Base-by-base conservation (phyloP, 441 rosid genomes). In the Macaranga tanarius region DNA sequence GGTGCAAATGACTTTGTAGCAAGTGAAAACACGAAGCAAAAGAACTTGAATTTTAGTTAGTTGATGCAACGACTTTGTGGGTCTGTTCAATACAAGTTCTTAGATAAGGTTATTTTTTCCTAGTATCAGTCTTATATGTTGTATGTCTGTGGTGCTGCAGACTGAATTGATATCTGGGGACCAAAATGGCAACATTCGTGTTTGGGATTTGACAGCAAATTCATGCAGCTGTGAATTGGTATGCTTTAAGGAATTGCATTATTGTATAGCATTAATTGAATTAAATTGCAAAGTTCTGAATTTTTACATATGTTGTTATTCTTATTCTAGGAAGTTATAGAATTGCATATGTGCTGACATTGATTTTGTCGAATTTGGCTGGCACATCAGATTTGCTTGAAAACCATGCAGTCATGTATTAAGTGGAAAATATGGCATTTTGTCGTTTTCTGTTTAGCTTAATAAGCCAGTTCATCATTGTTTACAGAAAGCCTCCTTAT, bases 121-220 rank as follows among this genome's bases (percentile, higher is more conserved):
- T 59, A 16, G 54, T 65, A 77, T 26, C 57, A 10, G 65, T 73
- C 62, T 70, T 13, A 69, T 65, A 10, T 20, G 56, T 10, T 59
- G 12, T 31, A 23, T 52, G 25, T 73, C 55, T 73, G 26, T 70
- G 51, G 38, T 77, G 77, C 57, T 86, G 71, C 84, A 92, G 99
- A 90, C 92, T 31, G 98, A 92, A 70, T 78, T 95, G 84, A 92
- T 92, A 85, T 92, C 95, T 62, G 99, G 99, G 51, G 99, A 95
- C 80, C 99, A 95, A 77, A 91, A 91, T 73, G 98, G 98, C 23
- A 91, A 90, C 83, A 88, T 95, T 55, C 95, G 93, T 62, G 96
- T 95, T 59, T 91, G 99, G 99, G 99, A 95, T 81, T 84, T 95
- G 79, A 91, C 92, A 58, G 99, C 98, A 66, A 84, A 95, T 84